Evolutionary conservation across 495 filamentous ascomycete genomes (phyloP), one percentile per base, ranked within the genome.

Genomic region (Penicillium canescens): DNA sequence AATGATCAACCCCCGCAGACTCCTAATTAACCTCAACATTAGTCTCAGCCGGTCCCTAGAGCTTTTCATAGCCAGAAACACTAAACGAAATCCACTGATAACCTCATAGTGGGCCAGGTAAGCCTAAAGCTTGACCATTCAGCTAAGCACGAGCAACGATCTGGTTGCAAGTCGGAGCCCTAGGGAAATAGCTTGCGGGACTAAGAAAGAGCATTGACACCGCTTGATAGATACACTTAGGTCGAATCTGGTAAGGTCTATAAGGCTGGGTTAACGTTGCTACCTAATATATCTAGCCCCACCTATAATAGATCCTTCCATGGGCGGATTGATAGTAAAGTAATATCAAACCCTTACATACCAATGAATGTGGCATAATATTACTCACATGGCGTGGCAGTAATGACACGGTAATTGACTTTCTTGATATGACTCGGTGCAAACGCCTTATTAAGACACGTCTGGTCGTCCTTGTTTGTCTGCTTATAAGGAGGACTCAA

Each of bases 41-140:
- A n/a, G 40, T n/a, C 18, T 31, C 37, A 31, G 2, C 37, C 37
- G 5, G 3, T 3, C 11, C 37, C 37, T 26, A 21, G 20, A 44
- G 50, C 24, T 40, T 26, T 40, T 33, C 14, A 45, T 47, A 18
- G 34, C 47, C 42, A 49, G 45, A 43, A 53, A 50, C 46, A 42
- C 36, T 46, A 48, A 37, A 39, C 33, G 28, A 20, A 56, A 45
- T 20, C 49, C 59, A 55, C 58, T 55, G 46, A 60, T 43, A 44
- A 50, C 51, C 60, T 60, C 54, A 1, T 16, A 36, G 51, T 56
- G 46, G 57, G 51, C 49, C 56, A 33, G 41, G 58, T 61, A 63
- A 63, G 60, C 60, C 57, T 60, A 58, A 63, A 55, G 13, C 23
- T 58, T 42, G 45, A 50, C 46, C 37, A 24, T 55, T 56, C 41